These are phyloP conservation scores for Candolleomyces aberdarensis DNA, from an alignment of 768 basidiomycete genomes.

Conservation along the genomic window DNA sequence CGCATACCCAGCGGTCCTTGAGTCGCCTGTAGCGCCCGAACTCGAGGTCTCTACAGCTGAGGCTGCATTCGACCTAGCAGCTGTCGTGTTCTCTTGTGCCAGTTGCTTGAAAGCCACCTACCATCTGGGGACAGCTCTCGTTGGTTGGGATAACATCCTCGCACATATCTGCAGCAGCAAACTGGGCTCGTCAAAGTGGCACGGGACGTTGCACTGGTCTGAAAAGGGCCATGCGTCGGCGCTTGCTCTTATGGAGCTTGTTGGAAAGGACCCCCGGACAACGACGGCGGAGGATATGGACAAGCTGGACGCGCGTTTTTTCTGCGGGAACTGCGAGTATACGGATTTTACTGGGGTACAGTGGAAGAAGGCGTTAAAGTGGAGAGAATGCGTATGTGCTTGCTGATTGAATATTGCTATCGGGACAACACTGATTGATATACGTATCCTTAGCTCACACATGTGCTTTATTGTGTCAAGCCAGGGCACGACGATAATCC, in stretches of 20 bases:
- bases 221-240: not conserved
- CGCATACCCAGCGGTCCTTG: no score
- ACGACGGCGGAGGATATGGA: conserved; percentile 3
- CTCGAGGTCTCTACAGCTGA: no score
- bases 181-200: no score
- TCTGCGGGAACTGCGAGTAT: not conserved
- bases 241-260: not conserved
- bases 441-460: not conserved
- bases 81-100: no score
- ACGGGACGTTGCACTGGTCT: no score
- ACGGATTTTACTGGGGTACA: no score
- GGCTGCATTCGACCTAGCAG: no score
- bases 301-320: not conserved
- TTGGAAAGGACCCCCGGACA: not conserved
- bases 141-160: no score
- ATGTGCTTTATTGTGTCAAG: not conserved
- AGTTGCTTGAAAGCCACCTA: no score
- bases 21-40: no score
- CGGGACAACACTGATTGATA: not conserved
- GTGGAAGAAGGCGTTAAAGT: not conserved
- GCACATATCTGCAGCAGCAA: no score
- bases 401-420: not conserved
- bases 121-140: no score
- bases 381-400: not conserved
- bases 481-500: not conserved